Base-by-base conservation (phyloP, 2,329 filamentous ascomycete species). In the Alternaria sp. region DNA sequence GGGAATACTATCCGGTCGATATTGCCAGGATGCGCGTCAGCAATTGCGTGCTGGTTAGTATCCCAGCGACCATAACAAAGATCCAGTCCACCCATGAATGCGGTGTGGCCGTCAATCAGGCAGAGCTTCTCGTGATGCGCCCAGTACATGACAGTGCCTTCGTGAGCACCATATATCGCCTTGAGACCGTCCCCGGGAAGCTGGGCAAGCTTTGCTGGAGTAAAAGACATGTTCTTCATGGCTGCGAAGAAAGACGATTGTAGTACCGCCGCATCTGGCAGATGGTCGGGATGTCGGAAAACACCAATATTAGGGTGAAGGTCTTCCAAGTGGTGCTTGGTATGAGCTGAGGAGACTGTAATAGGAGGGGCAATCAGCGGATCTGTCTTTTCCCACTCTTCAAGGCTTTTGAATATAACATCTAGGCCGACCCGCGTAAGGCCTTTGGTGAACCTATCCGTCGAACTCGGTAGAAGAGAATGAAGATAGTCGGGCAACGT, bases 61-160 rank as follows among this genome's bases (percentile, higher is more conserved):
- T 97, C 93, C 75, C 91, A 97, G 72, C 93, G 85, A 34, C 93
- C 93, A 70, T 93, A 97, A 74, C 78, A 97, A 70, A 96, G 82
- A 77, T 97, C 93, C 1, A 97, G 81, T 21, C 93, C 93, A 49
- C 92, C 93, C 93, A 97, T 97, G 73, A 97, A 97, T 2, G 89
- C 92, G 55, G 89, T 82, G 9, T 83, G 82, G n/a, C 89, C 86
- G 74, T 97, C 93, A 14, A 97, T 80, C 2, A 97, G 74, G 66
- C 91, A 92, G 0, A 97, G 84, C 78, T 97, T 97, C 79, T 97
- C 93, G 68, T 97, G 93, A 69, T 97, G 93, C 3, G 92, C 92
- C 93, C 93, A 97, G 78, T 92, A 97, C 1, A 97, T 80, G 10
- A 96, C 90, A 1, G 93, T 86, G 66, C 90, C 92, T 31, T 93